Evolutionary conservation across 2,329 filamentous ascomycete genomes (phyloP).

Genomic region (Escovopsis sp.): DNA sequence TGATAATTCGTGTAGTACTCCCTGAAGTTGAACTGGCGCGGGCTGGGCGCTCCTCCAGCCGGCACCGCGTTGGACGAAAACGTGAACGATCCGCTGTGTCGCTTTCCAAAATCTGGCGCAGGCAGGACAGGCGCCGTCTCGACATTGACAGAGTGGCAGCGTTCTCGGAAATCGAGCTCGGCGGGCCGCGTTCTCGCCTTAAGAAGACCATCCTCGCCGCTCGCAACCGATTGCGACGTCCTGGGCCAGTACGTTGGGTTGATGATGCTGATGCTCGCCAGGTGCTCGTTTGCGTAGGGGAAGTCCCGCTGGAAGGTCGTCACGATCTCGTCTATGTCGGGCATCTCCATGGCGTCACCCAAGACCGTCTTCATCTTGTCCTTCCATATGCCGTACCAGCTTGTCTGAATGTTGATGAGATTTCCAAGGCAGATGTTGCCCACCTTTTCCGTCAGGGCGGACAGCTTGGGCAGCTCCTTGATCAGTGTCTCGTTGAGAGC

Average conservation of each 20-base stretch:
- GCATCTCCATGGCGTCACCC: constrained; percentile 44
- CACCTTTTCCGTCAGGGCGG: constrained; percentile 64
- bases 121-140: constrained; percentile 49
- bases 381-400: constrained; percentile 73
- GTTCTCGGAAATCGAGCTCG: constrained; percentile 36
- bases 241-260: constrained; percentile 54
- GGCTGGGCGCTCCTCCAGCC: constrained; percentile 24
- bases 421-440: constrained; percentile 72
- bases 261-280: constrained; percentile 59
- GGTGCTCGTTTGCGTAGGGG: constrained; percentile 56
- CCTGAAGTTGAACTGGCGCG: constrained; percentile 42
- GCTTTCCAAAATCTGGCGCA: constrained; percentile 49
- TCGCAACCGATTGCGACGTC: constrained; percentile 45
- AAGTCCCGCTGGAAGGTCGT: constrained; percentile 68
- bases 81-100: constrained; percentile 51
- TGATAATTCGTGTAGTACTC: constrained; percentile 35
- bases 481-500: constrained; percentile 88
- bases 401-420: constrained; percentile 69
- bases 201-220: constrained; percentile 34
- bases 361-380: constrained; percentile 68
- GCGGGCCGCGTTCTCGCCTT: constrained; percentile 34
- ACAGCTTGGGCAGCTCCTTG: constrained; percentile 77
- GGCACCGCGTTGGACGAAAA: constrained; percentile 36
- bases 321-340: constrained; percentile 59
- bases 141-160: constrained; percentile 46